Percentiles rank a stretch among this genome's conserved stretches.
phyloP scores from a whole-genome alignment of 2,329 filamentous ascomycete species.

The Aspergillus fructus region DNA sequence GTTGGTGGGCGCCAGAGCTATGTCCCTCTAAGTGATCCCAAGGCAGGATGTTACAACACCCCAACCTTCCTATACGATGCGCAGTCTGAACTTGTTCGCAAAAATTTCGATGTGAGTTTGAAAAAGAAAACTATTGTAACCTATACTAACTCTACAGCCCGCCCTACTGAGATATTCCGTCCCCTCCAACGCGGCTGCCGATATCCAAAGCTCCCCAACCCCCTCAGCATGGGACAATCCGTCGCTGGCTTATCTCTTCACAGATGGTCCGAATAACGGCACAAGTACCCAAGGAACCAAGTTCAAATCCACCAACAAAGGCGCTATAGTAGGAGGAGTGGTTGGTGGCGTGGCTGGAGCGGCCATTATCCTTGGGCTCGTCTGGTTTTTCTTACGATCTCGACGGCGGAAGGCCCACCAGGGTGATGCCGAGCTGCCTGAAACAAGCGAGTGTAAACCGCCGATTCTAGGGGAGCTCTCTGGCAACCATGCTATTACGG shows the following conservation, averaged over 20 bases:
- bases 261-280: neutral
- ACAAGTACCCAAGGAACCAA: no score
- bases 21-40: slow-evolving; percentile 1
- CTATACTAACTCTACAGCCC: slow-evolving; percentile 2
- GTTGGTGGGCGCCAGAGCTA: slow-evolving; percentile 13
- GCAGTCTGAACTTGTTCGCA: slow-evolving; percentile 9
- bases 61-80: slow-evolving; percentile 17
- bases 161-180: slow-evolving; percentile 8
- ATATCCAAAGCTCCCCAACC: slow-evolving; percentile 10
- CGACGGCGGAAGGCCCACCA: neutral
- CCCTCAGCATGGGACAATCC: slow-evolving; percentile 5
- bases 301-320: neutral
- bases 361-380: neutral
- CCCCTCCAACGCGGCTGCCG: slow-evolving; percentile 2
- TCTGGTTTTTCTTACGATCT: neutral
- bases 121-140: neutral
- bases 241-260: neutral
- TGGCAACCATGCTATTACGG: neutral
- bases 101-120: slow-evolving; percentile 11
- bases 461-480: neutral
- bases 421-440: neutral
- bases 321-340: slow-evolving; percentile 13
- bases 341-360: slow-evolving; percentile 15
- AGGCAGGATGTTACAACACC: slow-evolving; percentile 14
- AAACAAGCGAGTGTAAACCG: neutral